Evolutionary conservation across 2,329 filamentous ascomycete species (phyloP).

Genomic region (Talaromyces funiculosus): DNA sequence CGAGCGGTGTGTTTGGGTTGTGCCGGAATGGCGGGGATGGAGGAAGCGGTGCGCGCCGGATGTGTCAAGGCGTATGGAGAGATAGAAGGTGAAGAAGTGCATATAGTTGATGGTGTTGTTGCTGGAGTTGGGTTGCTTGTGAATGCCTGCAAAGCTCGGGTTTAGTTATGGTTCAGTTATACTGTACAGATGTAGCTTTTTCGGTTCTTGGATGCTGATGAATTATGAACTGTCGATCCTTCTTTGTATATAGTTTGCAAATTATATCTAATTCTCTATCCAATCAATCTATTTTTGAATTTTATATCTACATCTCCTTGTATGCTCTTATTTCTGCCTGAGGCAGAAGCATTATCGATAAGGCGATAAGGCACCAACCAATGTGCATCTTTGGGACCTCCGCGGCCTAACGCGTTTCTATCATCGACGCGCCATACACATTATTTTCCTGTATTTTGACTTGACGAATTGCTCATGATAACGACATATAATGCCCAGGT

Average conservation of each 20-base stretch:
- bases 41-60: constrained; percentile 66
- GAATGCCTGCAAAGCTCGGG: constrained; percentile 33
- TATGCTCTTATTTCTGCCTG: background rate
- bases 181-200: background rate
- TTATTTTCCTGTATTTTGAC: constrained; percentile 21
- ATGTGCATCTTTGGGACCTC: constrained; percentile 3
- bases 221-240: background rate
- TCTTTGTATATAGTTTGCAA: background rate
- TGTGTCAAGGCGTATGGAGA: constrained; percentile 60
- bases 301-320: background rate
- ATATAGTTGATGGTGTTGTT: constrained; percentile 66
- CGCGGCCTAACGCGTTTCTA: constrained; percentile 11
- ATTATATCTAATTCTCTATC: background rate
- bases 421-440: constrained; percentile 1
- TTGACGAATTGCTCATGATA: constrained; percentile 19
- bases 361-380: constrained; percentile 10
- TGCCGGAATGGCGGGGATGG: constrained; percentile 84
- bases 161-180: constrained; percentile 17
- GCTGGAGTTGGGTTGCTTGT: constrained; percentile 33
- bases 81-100: constrained; percentile 53
- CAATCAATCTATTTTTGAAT: background rate
- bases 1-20: constrained; percentile 76
- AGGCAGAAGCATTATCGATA: background rate
- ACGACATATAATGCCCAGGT: constrained; percentile 36
- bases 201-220: background rate